A percentile compares a stretch with the other conserved stretches of the same genome.
phyloP scores from a whole-genome alignment of 2,329 filamentous ascomycete genomes.

The Apiospora sp. region DNA sequence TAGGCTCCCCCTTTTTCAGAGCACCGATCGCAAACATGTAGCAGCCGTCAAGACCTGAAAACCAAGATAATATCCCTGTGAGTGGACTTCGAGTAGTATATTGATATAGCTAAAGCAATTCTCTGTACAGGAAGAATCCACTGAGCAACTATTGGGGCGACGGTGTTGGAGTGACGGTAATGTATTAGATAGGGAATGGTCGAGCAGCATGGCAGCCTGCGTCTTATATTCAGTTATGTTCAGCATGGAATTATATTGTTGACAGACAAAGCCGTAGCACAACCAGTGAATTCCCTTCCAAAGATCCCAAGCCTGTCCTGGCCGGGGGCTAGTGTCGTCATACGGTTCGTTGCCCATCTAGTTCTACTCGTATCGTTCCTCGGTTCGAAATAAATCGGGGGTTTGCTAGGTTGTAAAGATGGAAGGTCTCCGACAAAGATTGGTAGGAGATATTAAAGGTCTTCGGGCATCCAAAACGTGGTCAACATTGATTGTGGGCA shows the following conservation, averaged over 20 bases:
- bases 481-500: not conserved
- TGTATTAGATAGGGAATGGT: not conserved
- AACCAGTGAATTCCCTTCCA: too few species aligned
- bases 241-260: not conserved
- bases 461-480: not conserved
- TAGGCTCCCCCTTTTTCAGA: not conserved
- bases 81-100: not conserved
- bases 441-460: not conserved
- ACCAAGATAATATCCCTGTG: not conserved
- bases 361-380: not conserved
- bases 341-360: not conserved
- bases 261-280: not conserved
- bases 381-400: not conserved
- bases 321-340: not conserved
- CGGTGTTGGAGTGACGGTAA: not conserved
- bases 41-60: not conserved
- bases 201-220: not conserved
- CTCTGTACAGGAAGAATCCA: not conserved
- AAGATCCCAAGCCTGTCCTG: not conserved
- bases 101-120: not conserved
- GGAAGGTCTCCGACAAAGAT: not conserved
- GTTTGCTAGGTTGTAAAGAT: not conserved
- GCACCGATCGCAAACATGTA: not conserved
- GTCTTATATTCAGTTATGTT: not conserved
- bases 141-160: not conserved